Evolutionary conservation across 2,329 filamentous ascomycete genomes (phyloP), one percentile per base, ranked within the genome.

Genomic region (Apiospora aurea): DNA sequence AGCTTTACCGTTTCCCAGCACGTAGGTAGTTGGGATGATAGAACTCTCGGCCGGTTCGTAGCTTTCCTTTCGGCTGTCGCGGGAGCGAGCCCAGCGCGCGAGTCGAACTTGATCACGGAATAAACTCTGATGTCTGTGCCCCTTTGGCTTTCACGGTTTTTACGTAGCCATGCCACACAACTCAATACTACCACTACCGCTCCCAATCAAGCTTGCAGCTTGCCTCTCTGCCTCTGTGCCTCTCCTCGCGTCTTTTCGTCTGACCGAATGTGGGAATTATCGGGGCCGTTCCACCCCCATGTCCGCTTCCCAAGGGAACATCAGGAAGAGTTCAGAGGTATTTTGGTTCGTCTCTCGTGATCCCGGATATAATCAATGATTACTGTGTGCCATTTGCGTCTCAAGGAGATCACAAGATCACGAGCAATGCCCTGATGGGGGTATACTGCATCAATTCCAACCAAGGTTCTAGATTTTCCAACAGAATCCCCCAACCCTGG

Each of bases 61-160:
- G 53, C 53, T 61, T 68, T 47, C 29, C 66, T 38, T 46, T 68
- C 66, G 66, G 66, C 66, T 68, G 66, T 68, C 44, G 66, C 66
- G 66, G 66, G 44, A 68, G n/a, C 44, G n/a, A 68, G n/a, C 8
- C 66, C 41, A 68, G n/a, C 18, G 46, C 18, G 46, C 66, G 66
- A 68, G 41, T 64, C 57, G 34, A 41, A 64, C 38, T 41, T 41
- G 57, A n/a, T 41, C 57, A 41, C 18, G 57, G 29, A 41, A 64
- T 64, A 64, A 41, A 68, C 66, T 68, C 66, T 68, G 66, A 29
- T 34, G 41, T 47, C 66, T 68, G 41, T 68, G 66, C 41, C 44
- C n/a, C 7, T 26, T 41, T 43, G 64, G 38, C 51, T 57, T 57
- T 57, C 51, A 57, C 51, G 24, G 26, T 61, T 61, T 29, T 29